Base-by-base conservation (phyloP, 78 protist species). In the Mastigamoeba balamuthi region DNA sequence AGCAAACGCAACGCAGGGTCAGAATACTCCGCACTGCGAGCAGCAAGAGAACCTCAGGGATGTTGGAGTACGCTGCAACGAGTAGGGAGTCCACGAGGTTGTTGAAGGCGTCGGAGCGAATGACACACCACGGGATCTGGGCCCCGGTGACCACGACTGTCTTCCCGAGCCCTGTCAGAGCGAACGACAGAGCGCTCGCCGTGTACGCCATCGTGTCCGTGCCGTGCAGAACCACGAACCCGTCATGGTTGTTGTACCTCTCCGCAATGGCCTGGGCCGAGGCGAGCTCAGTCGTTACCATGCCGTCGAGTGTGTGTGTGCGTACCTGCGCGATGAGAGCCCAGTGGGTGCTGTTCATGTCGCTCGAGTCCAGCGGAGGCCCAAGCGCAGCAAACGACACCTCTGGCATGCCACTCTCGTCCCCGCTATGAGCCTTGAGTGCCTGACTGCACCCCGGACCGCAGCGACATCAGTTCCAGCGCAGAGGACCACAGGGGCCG, bases 191-290 rank as follows among this genome's bases (percentile, higher is more conserved):
- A 0, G 95, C 95, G 23, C 85, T 66, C 10, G 98, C 92, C 6
- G 94, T 90, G 85, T 88, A 93, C 17, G 91, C 76, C 92, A 93
- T 85, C 9, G 96, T 93, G 66, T 93, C 96, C n/a, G 93, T 92
- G 9, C 92, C 95, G 77, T 91, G 95, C 7, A 88, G 36, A 25
- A 91, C 74, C 6, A 91, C 95, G 66, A 91, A 91, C 41, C 90
- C 95, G 78, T 84, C 88, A 74, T 88, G 87, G 64, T 84, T 78
- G n/a, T n/a, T n/a, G n/a, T n/a, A n/a, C n/a, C n/a, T n/a, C n/a
- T n/a, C n/a, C n/a, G n/a, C n/a, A n/a, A n/a, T n/a, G n/a, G n/a
- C n/a, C n/a, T n/a, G n/a, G n/a, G n/a, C n/a, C n/a, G n/a, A n/a
- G n/a, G n/a, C n/a, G n/a, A n/a, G n/a, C n/a, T n/a, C n/a, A n/a